These are phyloP conservation scores for Pseudognaphalium luteoalbum DNA, from an alignment of 129 eudicot species.

Conservation along the genomic window DNA sequence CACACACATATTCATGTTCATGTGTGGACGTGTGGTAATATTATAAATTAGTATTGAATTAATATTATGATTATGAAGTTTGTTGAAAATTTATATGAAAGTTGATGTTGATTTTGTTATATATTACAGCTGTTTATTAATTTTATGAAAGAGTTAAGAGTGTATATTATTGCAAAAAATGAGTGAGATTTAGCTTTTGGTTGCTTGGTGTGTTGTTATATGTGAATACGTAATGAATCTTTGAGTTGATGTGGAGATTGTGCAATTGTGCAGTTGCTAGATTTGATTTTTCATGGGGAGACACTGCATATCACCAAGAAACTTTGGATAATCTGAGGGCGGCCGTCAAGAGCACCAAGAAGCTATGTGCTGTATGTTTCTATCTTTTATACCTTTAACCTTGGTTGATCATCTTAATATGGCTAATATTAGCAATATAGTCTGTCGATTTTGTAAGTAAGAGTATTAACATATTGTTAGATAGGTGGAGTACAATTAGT, in stretches of 20 bases:
- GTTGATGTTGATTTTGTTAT: not conserved
- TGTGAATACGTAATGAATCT: conserved; percentile 16
- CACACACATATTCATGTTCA: not conserved
- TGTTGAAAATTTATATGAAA: not conserved
- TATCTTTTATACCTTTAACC: not conserved
- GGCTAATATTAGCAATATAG: not conserved
- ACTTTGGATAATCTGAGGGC: conserved; percentile 82
- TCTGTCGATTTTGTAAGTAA: not conserved
- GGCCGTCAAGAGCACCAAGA: conserved; percentile 77
- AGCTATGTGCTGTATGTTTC: conserved; percentile 83
- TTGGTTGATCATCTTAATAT: conserved; percentile 12
- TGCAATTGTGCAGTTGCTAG: conserved; percentile 68
- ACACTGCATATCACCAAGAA: conserved; percentile 71
- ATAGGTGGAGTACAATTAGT: not conserved
- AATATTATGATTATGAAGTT: not conserved
- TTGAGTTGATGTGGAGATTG: conserved; percentile 23
- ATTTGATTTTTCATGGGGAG: conserved; percentile 95
- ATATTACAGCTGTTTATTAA: not conserved
- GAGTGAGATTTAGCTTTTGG: not conserved
- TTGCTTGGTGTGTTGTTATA: not conserved
- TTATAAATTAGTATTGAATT: not conserved
- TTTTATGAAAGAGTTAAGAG: not conserved
- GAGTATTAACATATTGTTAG: not conserved
- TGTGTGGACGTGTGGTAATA: not conserved
- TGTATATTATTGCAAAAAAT: not conserved